Evolutionary conservation across 306 rosid genomes (phyloP).

Genomic region (Citrullus mucosospermus): DNA sequence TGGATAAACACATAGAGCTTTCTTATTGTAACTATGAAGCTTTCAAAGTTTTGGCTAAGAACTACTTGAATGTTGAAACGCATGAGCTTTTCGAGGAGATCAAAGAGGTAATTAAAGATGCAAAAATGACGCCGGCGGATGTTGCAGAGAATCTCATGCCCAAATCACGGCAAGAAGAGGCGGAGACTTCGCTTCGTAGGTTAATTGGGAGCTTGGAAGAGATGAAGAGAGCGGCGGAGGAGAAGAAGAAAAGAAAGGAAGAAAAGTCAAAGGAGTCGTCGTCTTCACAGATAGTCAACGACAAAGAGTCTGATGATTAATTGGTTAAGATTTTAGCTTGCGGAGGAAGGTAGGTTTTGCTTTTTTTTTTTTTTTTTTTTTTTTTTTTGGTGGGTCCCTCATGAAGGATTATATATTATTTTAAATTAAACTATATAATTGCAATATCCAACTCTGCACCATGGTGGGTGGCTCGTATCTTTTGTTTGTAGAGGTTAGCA

Average conservation of each 20-base stretch:
- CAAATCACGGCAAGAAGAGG: background rate
- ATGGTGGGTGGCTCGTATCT: too few relatives aligned
- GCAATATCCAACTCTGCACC: too few relatives aligned
- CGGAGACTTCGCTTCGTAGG: background rate
- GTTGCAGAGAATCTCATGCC: slow-evolving; percentile 4
- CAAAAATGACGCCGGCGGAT: background rate
- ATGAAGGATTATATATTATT: too few relatives aligned
- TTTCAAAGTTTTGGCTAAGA: background rate
- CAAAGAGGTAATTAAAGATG: background rate
- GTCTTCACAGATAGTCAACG: too few relatives aligned
- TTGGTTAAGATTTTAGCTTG: too few relatives aligned
- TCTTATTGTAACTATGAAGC: background rate
- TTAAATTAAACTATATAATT: too few relatives aligned
- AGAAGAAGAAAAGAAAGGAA: background rate
- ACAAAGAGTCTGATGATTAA: background rate
- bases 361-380: too few relatives aligned
- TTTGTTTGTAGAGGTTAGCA: too few relatives aligned
- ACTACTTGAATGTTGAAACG: background rate
- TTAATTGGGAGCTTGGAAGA: background rate
- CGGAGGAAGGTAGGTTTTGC: too few relatives aligned
- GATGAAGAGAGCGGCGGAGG: background rate
- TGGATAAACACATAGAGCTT: slow-evolving; percentile 3
- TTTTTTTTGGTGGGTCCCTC: too few relatives aligned
- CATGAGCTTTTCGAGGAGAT: background rate
- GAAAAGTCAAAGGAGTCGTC: too few relatives aligned